phyloP scores from a whole-genome alignment of 176 grass and related monocot species.

The Pontederia paniculata region DNA sequence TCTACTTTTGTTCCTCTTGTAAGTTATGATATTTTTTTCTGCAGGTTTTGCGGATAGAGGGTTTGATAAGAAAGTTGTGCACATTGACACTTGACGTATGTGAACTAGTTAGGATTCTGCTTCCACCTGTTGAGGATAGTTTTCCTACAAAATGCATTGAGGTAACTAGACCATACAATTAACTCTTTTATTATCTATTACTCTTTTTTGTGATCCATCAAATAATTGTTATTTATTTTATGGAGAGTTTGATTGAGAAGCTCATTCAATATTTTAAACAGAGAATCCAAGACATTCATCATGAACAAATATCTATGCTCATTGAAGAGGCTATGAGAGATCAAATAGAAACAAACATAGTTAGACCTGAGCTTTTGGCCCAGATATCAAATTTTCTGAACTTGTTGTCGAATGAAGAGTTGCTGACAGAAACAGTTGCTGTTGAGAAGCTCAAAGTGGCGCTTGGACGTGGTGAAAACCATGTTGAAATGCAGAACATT shows the following conservation, averaged over 20 bases:
- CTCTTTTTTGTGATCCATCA: neutral
- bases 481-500: constrained; percentile 42
- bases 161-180: constrained; percentile 42
- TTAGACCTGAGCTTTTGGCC: constrained; percentile 38
- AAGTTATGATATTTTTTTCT: constrained; percentile 15
- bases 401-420: constrained; percentile 85
- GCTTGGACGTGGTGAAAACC: constrained; percentile 36
- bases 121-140: constrained; percentile 29
- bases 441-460: constrained; percentile 69
- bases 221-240: neutral
- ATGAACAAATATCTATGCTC: constrained; percentile 42
- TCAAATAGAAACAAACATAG: constrained; percentile 20
- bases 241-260: neutral
- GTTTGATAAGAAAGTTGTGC: constrained; percentile 55
- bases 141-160: constrained; percentile 50
- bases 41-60: constrained; percentile 78
- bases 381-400: constrained; percentile 45
- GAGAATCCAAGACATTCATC: constrained; percentile 55
- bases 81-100: constrained; percentile 60
- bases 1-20: neutral
- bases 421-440: constrained; percentile 80
- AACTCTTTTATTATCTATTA: neutral
- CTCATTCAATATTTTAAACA: constrained; percentile 5
- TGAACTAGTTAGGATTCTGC: constrained; percentile 43
- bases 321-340: constrained; percentile 42